Base-by-base conservation (phyloP, 495 filamentous ascomycete genomes). In the Paragyromitra xinjiangensis region DNA sequence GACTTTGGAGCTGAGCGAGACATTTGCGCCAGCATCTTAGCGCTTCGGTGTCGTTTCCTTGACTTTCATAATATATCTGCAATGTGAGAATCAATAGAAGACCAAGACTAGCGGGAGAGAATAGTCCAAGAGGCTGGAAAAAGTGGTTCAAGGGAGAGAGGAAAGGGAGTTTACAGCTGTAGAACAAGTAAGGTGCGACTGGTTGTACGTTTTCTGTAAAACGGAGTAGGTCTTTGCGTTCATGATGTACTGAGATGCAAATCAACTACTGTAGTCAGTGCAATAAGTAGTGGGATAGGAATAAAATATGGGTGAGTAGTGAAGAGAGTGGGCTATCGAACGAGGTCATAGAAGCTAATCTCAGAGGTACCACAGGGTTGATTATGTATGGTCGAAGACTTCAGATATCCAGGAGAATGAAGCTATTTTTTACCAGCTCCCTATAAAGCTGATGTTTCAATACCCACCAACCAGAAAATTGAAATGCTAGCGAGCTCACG, bases 151-250 rank as follows among this genome's bases (percentile, higher is more conserved):
- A 39, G 58, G 53, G 44, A 70, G 53, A 16, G 75, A 78, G 77
- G 19, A 22, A 22, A 22, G 19, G 19, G 66, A 34, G 53, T 50
- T 50, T 64, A 97, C 92, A 71, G 95, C 95, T 9, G 94, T 98
- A 1, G 94, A 97, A 84, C 93, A 97, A 77, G 91, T 92, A 70
- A 97, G 86, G 84, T 97, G 97, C 84, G 92, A 93, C 81, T 98
- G 93, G 86, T 98, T 94, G 85, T 98, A 98, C 69, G 93, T 97
- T 88, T 97, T 98, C 86, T 98, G 95, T 83, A 98, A 87, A 68
- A 90, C 90, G 83, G 93, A 91, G 76, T 89, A 87, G 56, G 89
- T 88, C 82, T 91, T 93, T 86, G 88, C 91, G 85, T 92, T 92
- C 89, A 95, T 92, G 92, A 92, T 93, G 59, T 76, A 12, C 29